Base-by-base conservation (phyloP, 192 early-diverging fungal genomes). In the Coemansia sp. region DNA sequence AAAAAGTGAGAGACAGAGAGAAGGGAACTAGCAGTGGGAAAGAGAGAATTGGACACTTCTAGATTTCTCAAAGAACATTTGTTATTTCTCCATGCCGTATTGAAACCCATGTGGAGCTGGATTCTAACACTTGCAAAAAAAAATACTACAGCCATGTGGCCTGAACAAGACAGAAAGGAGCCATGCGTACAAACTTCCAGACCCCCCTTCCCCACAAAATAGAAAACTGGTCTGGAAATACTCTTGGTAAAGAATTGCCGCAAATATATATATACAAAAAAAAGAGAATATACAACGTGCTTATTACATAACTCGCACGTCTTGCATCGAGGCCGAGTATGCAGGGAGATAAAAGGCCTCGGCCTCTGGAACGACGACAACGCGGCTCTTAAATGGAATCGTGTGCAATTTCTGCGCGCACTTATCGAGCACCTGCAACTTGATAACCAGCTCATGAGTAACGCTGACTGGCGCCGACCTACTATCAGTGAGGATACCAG, bases 401-500 rank as follows among this genome's bases (percentile, higher is more conserved):
- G 71, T 34, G 22, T 81, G 74, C 57, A 76, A 47, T 31, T 70
- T 81, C 36, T 62, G 44, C 15, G 71, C 34, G 20, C 34, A 59
- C 52, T 59, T 60, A 63, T 78, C 76, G 6, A 70, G 24, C 20
- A 78, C 63, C 63, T 73, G 62, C 49, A 78, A 7, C 9, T 41
- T 60, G 22, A 76, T 65, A 9, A 63, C 70, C 15, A 81, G 46
- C 57, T 71, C 70, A 43, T 81, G 79, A 6, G 57, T 49, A 8
- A 81, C 60, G 7, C 71, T 76, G 7, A 81, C 62, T 1, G 79
- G 79, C n/a, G 75, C 74, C 52, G 79, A 81, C 24, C 79, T 46
- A 60, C 79, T 76, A 46, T 81, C 79, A 8, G 73, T 76, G 15
- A 76, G 79, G 7, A 81, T 59, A 49, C 74, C 74, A 5, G 57